Evolutionary conservation across 2,329 filamentous ascomycete species (phyloP).

Genomic region (Pyrenophora teres): DNA sequence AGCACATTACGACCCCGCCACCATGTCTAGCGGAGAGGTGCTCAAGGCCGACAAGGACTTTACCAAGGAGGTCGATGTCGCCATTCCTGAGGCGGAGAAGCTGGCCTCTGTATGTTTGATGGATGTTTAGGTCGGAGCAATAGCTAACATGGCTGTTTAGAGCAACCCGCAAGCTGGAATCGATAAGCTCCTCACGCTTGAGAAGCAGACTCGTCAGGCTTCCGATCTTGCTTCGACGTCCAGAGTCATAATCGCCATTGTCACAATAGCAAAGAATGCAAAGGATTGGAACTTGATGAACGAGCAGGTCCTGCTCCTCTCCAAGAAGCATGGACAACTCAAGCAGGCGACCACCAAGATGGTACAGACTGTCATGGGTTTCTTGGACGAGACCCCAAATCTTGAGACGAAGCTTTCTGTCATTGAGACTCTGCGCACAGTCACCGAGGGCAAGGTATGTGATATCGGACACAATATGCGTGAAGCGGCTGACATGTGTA

Average conservation of each 20-base stretch:
- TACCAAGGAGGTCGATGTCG: constrained; percentile 91
- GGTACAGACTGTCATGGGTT: constrained; percentile 94
- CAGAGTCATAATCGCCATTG: constrained; percentile 81
- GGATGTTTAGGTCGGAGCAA: neutral
- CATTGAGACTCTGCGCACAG: constrained; percentile 92
- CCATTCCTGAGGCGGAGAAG: constrained; percentile 87
- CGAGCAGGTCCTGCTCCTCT: constrained; percentile 92
- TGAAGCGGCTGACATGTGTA: constrained; percentile 40
- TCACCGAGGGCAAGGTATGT: constrained; percentile 89
- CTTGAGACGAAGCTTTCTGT: constrained; percentile 87
- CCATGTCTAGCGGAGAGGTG: constrained; percentile 77
- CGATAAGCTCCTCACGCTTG: constrained; percentile 87
- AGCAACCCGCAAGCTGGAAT: constrained; percentile 83
- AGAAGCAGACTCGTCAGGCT: constrained; percentile 98
- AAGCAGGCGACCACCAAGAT: constrained; percentile 99
- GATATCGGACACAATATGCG: neutral
- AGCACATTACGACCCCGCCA: constrained; percentile 33
- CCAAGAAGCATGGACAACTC: constrained; percentile 99
- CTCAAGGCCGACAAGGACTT: constrained; percentile 99
- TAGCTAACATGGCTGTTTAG: constrained; percentile 49
- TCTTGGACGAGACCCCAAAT: constrained; percentile 83
- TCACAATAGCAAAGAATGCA: constrained; percentile 91
- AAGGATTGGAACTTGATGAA: constrained; percentile 94
- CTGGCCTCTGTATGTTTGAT: constrained; percentile 73
- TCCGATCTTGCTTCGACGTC: constrained; percentile 97